phyloP scores from a whole-genome alignment of 768 basidiomycete genomes.

The Chalciporus piperatus region DNA sequence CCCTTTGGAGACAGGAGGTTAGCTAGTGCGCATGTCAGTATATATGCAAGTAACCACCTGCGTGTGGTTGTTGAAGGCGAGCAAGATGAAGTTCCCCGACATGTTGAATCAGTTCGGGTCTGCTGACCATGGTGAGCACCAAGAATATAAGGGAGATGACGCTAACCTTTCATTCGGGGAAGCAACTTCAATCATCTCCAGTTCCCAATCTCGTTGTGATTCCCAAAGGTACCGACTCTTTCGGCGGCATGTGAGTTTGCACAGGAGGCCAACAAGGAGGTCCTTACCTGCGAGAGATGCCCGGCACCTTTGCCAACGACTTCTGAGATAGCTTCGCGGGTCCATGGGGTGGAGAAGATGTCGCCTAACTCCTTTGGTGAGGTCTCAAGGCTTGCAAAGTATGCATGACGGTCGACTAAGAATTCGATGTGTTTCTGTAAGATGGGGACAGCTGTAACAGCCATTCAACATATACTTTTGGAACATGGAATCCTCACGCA shows the following conservation, averaged over 20 bases:
- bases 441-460: slow-evolving; percentile 66
- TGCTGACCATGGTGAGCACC: slow-evolving; percentile 23
- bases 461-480: slow-evolving; percentile 16
- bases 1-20: slow-evolving; percentile 40
- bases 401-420: slow-evolving; percentile 39
- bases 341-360: slow-evolving; percentile 62
- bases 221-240: slow-evolving; percentile 78
- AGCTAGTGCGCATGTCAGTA: background rate
- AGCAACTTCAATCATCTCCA: slow-evolving; percentile 55
- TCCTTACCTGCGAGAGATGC: slow-evolving; percentile 62
- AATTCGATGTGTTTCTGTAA: slow-evolving; percentile 68
- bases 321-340: slow-evolving; percentile 48
- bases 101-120: slow-evolving; percentile 42
- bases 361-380: slow-evolving; percentile 53
- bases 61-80: slow-evolving; percentile 74
- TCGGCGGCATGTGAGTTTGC: slow-evolving; percentile 11
- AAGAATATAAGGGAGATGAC: background rate
- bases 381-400: slow-evolving; percentile 34
- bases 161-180: slow-evolving; percentile 46
- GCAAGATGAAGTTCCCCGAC: slow-evolving; percentile 58
- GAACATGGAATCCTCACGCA: slow-evolving; percentile 38
- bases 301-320: slow-evolving; percentile 54
- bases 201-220: slow-evolving; percentile 68
- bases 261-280: slow-evolving; percentile 4
- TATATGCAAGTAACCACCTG: slow-evolving; percentile 42